Percentiles rank a stretch among this genome's conserved stretches.
These are phyloP conservation scores for Lentinula novae-zelandiae DNA, from an alignment of 1,284 basidiomycete species.

Conservation along the genomic window DNA sequence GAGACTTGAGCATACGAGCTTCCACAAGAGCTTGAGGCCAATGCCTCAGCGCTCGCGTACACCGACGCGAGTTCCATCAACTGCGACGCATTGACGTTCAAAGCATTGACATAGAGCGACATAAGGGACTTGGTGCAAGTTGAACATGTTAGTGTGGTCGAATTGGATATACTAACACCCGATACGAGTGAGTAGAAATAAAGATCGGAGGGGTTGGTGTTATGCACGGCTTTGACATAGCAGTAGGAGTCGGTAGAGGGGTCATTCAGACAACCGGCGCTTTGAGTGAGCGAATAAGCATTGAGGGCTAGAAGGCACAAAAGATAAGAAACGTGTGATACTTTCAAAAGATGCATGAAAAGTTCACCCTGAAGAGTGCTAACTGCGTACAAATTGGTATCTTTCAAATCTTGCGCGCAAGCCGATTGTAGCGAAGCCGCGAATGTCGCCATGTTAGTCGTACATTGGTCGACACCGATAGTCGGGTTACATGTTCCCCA, in stretches of 20 bases:
- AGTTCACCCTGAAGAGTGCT: constrained; percentile 50
- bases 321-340: constrained; percentile 1
- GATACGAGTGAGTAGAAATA: constrained; percentile 67
- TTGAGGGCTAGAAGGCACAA: constrained; percentile 41
- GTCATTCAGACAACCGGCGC: constrained; percentile 53
- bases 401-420: constrained; percentile 52
- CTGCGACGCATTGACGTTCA: constrained; percentile 23
- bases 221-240: constrained; percentile 58
- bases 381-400: constrained; percentile 45
- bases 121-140: constrained; percentile 40
- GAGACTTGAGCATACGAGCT: not conserved
- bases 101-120: constrained; percentile 25
- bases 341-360: not conserved
- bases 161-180: constrained; percentile 27
- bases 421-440: constrained; percentile 38
- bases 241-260: constrained; percentile 60
- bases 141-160: constrained; percentile 36
- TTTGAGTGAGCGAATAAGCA: constrained; percentile 55
- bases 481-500: constrained; percentile 76
- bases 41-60: constrained; percentile 1
- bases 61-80: not conserved
- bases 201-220: constrained; percentile 52
- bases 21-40: constrained; percentile 2
- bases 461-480: constrained; percentile 44
- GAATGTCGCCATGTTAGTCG: constrained; percentile 61